These are phyloP conservation scores for Geotrichum bryndzae DNA, from an alignment of 1,139 yeast species.

Conservation along the genomic window DNA sequence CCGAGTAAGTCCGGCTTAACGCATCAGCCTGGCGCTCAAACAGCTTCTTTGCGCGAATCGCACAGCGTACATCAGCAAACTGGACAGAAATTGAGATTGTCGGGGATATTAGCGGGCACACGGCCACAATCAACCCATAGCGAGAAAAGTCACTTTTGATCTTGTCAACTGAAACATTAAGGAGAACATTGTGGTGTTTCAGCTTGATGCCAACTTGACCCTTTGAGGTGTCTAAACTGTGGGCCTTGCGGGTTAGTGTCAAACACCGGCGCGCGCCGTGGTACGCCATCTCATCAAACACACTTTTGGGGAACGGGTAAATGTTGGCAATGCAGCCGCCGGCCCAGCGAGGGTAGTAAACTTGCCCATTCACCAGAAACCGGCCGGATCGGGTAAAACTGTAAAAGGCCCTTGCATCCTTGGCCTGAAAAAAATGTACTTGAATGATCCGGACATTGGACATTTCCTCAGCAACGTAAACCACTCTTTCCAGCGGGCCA, in stretches of 20 bases:
- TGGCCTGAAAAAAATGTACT: slow-evolving; percentile 48
- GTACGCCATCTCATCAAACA: slow-evolving; percentile 32
- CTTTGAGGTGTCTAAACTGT: slow-evolving; percentile 6
- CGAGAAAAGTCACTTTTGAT: slow-evolving; percentile 47
- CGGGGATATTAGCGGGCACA: slow-evolving; percentile 62
- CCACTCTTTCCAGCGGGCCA: slow-evolving; percentile 63
- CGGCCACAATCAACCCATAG: slow-evolving; percentile 59
- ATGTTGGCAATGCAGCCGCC: slow-evolving; percentile 19
- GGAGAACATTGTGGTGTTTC: slow-evolving; percentile 27
- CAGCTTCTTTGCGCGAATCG: slow-evolving; percentile 56
- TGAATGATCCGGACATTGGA: slow-evolving; percentile 35
- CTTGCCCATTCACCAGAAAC: slow-evolving; percentile 56
- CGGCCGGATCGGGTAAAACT: slow-evolving; percentile 51
- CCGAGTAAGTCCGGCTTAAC: slow-evolving; percentile 41
- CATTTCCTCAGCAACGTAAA: slow-evolving; percentile 21
- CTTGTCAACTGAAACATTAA: slow-evolving; percentile 37
- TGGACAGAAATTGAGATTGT: slow-evolving; percentile 58
- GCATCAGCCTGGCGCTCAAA: slow-evolving; percentile 33
- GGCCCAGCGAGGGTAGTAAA: slow-evolving; percentile 39
- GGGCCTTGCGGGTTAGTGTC: slow-evolving; percentile 30
- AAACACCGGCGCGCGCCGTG: slow-evolving; percentile 40
- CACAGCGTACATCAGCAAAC: slow-evolving; percentile 55
- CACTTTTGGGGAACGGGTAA: slow-evolving; percentile 30
- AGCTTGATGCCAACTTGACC: slow-evolving; percentile 13
- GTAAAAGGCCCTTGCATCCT: slow-evolving; percentile 53